Conservation (phyloP, 768 basidiomycete genomes). For the Hygrophoropsis aurantiaca region DNA sequence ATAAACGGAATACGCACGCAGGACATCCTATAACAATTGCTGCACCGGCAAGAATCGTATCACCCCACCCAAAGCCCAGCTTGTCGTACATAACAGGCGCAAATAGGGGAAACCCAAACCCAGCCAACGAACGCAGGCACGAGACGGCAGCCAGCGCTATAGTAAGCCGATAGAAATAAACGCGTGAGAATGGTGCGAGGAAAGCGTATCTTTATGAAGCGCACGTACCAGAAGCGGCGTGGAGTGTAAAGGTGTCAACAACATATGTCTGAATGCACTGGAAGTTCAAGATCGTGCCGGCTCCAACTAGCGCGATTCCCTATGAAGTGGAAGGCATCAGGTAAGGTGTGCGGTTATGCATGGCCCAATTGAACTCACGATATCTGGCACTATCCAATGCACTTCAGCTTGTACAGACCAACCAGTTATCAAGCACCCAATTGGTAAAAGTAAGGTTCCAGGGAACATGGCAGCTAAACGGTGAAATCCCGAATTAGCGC, state of each 20-base stretch:
- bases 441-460: slow-evolving; percentile 58
- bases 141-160: slow-evolving; percentile 65
- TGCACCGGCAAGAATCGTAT: slow-evolving; percentile 60
- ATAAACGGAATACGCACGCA: slow-evolving; percentile 23
- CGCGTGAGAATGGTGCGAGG: background rate
- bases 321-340: slow-evolving; percentile 21
- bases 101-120: slow-evolving; percentile 80
- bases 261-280: slow-evolving; percentile 67
- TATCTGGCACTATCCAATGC: slow-evolving; percentile 72
- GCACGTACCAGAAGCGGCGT: slow-evolving; percentile 67
- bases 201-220: background rate
- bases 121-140: slow-evolving; percentile 61
- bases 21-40: slow-evolving; percentile 65
- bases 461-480: slow-evolving; percentile 55
- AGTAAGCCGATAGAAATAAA: slow-evolving; percentile 11
- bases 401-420: slow-evolving; percentile 61
- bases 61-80: slow-evolving; percentile 69
- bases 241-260: slow-evolving; percentile 63
- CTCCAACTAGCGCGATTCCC: slow-evolving; percentile 59
- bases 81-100: slow-evolving; percentile 64
- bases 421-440: slow-evolving; percentile 67
- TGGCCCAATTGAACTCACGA: slow-evolving; percentile 39
- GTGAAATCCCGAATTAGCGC: slow-evolving; percentile 6
- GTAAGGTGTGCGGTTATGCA: slow-evolving; percentile 5
- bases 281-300: slow-evolving; percentile 58